Evolutionary conservation across 1,284 basidiomycete genomes (phyloP).

Genomic region (Mycosarcoma mackinlayi): DNA sequence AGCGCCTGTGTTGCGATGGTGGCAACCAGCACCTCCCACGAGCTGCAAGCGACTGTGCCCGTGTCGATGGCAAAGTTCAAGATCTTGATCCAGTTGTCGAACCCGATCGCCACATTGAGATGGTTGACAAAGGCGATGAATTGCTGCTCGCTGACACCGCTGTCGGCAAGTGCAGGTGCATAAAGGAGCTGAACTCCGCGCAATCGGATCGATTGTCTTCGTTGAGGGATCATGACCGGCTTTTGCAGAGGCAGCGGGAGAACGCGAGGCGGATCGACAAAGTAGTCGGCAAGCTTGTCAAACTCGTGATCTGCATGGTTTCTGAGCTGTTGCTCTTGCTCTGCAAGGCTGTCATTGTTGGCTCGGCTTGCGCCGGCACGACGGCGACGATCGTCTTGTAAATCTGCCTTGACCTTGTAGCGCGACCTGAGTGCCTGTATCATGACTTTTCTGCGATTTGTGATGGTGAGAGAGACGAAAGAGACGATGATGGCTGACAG

Average conservation of each 20-base stretch:
- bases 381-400: neutral
- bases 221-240: conserved; percentile 27
- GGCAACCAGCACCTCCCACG: conserved; percentile 26
- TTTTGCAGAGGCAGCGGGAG: conserved; percentile 9
- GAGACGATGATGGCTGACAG: no score
- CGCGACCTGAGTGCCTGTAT: neutral
- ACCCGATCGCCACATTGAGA: conserved; percentile 29
- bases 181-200: conserved; percentile 34
- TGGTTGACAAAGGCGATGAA: conserved; percentile 19
- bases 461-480: neutral
- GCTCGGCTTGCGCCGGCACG: no score
- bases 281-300: conserved; percentile 7
- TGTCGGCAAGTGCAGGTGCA: conserved; percentile 7
- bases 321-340: conserved; percentile 4
- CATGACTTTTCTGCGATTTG: neutral
- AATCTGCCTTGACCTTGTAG: neutral
- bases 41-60: conserved; percentile 13
- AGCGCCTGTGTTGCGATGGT: conserved; percentile 18
- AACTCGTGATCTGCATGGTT: neutral
- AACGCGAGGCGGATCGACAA: conserved; percentile 4
- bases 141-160: conserved; percentile 11
- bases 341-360: neutral
- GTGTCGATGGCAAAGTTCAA: conserved; percentile 32
- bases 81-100: conserved; percentile 29
- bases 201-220: conserved; percentile 17